Conservation (phyloP, 2,329 filamentous ascomycete genomes). For the Fusarium subtropicale region DNA sequence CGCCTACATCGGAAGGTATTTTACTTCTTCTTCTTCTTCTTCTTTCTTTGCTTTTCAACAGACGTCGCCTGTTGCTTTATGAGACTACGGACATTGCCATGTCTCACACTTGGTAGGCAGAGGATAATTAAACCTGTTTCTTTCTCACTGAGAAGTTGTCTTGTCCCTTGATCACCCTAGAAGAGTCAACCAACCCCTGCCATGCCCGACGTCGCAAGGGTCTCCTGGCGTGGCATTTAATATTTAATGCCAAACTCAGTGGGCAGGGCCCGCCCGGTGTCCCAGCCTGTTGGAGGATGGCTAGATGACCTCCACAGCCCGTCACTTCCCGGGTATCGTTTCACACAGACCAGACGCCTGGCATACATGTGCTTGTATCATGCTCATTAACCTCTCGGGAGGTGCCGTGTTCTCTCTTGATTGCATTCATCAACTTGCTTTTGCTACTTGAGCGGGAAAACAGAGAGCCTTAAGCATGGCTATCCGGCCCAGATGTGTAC, state of each 20-base stretch:
- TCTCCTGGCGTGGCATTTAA: slow-evolving; percentile 27
- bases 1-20: neutral
- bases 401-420: neutral
- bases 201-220: slow-evolving; percentile 23
- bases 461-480: neutral
- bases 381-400: neutral
- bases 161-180: slow-evolving; percentile 16
- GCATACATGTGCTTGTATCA: neutral
- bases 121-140: slow-evolving; percentile 21
- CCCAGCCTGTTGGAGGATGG: slow-evolving; percentile 43
- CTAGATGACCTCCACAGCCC: slow-evolving; percentile 21
- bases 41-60: neutral
- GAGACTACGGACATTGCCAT: neutral
- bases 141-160: slow-evolving; percentile 30
- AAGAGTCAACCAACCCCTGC: slow-evolving; percentile 16
- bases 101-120: neutral
- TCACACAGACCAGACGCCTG: neutral
- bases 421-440: slow-evolving; percentile 4
- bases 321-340: slow-evolving; percentile 24
- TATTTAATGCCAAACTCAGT: slow-evolving; percentile 24
- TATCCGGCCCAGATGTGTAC: too few species aligned
- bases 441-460: neutral
- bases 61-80: neutral
- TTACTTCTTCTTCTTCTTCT: too few species aligned
- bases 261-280: slow-evolving; percentile 33